Base-by-base conservation (phyloP, 371 early-diverging fungal species). In the Capillidium heterosporum region DNA sequence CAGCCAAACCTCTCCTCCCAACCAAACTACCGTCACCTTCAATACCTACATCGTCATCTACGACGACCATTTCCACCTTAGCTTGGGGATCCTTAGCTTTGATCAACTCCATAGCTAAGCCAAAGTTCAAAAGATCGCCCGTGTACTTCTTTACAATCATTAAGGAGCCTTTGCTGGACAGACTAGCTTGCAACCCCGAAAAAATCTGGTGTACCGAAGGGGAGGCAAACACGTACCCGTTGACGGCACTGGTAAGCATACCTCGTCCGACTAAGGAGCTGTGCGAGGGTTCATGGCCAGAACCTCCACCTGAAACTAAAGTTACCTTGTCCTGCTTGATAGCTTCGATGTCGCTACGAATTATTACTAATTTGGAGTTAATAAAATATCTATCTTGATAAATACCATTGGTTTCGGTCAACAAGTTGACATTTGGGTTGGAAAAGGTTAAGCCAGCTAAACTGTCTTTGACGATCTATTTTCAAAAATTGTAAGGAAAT, bases 141-240 rank as follows among this genome's bases (percentile, higher is more conserved):
- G 89, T 89, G 59, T 89, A 89, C 64, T 88, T 87, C 72, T 84
- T 86, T 64, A 87, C 78, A 21, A 88, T 73, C 3, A 87, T 76
- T 40, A 87, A 59, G 1, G 84, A 77, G 23, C 85, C 86, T 47
- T 78, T 73, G 24, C 73, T 71, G 0, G 80, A 75, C 48, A 77
- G 72, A 1, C 76, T 72, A 3, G 71, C 67, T 41, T 82, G 72
- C 46, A 89, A 62, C 43, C 82, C 84, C 1, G 81, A 70, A 39
- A 83, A 65, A 1, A 87, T 80, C 61, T 85, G 85, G 3, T 74
- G 70, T 4, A 87, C 70, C 0, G 82, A 75, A 8, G 89, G 88
- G 8, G 86, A 86, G 0, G 88, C 87, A 71, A 89, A 89, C 13
- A 87, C 77, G 60, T 79, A 79, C 15, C 89, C 90, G n/a, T 76